phyloP scores from a whole-genome alignment of 2,329 filamentous ascomycete species.

The Dryadomyces quercus-mongolicae region DNA sequence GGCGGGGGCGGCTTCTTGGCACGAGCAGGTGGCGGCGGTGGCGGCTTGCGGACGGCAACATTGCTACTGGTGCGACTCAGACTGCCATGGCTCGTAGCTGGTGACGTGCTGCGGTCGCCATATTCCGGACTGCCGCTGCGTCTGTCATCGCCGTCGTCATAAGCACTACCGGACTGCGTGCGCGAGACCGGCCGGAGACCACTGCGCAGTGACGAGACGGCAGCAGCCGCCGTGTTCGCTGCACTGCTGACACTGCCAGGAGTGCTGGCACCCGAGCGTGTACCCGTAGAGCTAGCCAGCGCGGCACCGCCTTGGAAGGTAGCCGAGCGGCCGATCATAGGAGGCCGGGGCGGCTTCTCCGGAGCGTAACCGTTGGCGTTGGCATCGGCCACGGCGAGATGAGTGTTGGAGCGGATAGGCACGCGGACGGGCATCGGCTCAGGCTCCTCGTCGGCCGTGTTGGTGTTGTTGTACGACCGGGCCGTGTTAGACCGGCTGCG shows the following conservation, averaged over 20 bases:
- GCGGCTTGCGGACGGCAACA: conserved; percentile 23
- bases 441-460: conserved; percentile 15
- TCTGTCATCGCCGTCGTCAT: conserved; percentile 33
- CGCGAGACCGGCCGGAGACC: conserved; percentile 34
- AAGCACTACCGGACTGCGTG: conserved; percentile 23
- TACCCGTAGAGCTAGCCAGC: background rate
- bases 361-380: conserved; percentile 4
- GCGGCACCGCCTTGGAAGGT: conserved; percentile 24
- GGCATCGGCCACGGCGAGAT: conserved; percentile 5
- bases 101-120: conserved; percentile 38
- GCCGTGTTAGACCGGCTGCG: conserved; percentile 37
- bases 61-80: conserved; percentile 34
- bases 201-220: conserved; percentile 20
- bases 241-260: conserved; percentile 2
- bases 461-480: conserved; percentile 23
- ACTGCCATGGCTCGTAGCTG: conserved; percentile 44
- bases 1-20: conserved; percentile 44
- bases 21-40: conserved; percentile 32
- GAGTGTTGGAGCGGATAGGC: conserved; percentile 28
- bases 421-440: conserved; percentile 27
- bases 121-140: conserved; percentile 37
- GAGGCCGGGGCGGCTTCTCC: conserved; percentile 24
- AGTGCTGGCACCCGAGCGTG: conserved; percentile 10
- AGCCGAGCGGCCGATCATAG: conserved; percentile 22
- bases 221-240: conserved; percentile 10